A percentile compares a stretch with the other conserved stretches of the same genome.
These are phyloP conservation scores for Pseudozyma hubeiensis DNA, from an alignment of 1,284 basidiomycete species.

Conservation along the genomic window DNA sequence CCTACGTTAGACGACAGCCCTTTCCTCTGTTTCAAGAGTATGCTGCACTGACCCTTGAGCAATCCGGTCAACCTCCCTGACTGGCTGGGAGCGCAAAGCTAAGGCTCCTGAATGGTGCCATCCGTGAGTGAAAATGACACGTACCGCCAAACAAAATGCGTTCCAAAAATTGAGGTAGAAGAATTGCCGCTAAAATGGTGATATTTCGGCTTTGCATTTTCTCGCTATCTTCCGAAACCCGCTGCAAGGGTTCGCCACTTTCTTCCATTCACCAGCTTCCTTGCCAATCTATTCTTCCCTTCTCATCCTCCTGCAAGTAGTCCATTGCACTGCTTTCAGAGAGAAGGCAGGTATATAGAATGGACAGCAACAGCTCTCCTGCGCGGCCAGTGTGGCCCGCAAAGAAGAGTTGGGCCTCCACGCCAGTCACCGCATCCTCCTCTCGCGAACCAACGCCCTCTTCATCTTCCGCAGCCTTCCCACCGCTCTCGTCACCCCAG, in stretches of 20 bases:
- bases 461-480: slow-evolving; percentile 26
- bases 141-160: too few species aligned
- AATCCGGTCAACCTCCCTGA: too few species aligned
- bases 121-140: too few species aligned
- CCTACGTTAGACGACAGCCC: too few species aligned
- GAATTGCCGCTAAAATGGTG: slow-evolving; percentile 2
- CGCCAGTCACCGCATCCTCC: slow-evolving; percentile 12
- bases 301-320: too few species aligned
- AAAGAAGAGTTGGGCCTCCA: slow-evolving; percentile 24
- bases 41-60: too few species aligned
- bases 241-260: background rate
- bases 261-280: background rate
- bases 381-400: slow-evolving; percentile 19
- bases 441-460: slow-evolving; percentile 18
- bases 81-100: too few species aligned
- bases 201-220: slow-evolving; percentile 14
- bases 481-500: slow-evolving; percentile 28
- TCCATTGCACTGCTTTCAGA: background rate
- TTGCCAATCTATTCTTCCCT: too few species aligned
- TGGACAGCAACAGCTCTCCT: slow-evolving; percentile 11
- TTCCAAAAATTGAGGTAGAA: background rate
- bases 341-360: background rate
- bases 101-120: too few species aligned
- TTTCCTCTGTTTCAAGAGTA: too few species aligned
- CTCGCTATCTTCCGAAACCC: slow-evolving; percentile 4